Evolutionary conservation across 2,329 filamentous ascomycete species (phyloP), one percentile per base, ranked within the genome.

Genomic region (Gremmenia infestans): DNA sequence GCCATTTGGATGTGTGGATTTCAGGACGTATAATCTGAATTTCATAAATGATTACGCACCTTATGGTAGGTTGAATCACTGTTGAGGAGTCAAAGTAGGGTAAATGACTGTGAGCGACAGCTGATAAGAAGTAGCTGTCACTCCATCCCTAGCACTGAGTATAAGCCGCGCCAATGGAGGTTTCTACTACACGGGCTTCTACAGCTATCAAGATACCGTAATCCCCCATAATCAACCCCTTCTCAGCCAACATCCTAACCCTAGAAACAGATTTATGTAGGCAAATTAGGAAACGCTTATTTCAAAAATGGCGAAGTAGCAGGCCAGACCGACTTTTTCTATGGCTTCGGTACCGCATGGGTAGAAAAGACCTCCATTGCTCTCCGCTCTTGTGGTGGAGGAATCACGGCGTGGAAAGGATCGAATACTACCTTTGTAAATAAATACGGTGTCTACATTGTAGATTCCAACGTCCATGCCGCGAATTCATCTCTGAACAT

Each of bases 321-420:
- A 0, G 85, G 85, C 0, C 76, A 87, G 65, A 87, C 83, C 0
- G 86, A 88, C 63, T 88, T 88, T 71, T 72, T 88, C 19, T 88
- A 87, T 65, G 84, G 83, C 8, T 87, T 87, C 64, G 50, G 55
- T 5, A 57, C 55, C 6, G 55, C 51, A 14, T 88, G 80, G 76
- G 74, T 87, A 42, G 75, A 82, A 54, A 72, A 75, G 3, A 81
- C 78, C 1, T 72, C 73, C 0, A 69, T 88, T 2, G 72, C 74
- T 0, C 74, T 88, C 12, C 79, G 85, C 9, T 74, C 72, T 62
- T 88, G 85, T 61, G 82, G 83, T 4, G 85, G 85, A 15, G 85
- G 85, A 11, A 81, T 88, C 53, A 86, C 82, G 0, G 85, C 85
- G 0, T 88, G 85, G 85, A 88, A 88, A 64, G 83, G 81, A 28